Evolutionary conservation across 208 protist genomes (phyloP), one percentile per base, ranked within the genome.

Genomic region (Porcisia hertigi): DNA sequence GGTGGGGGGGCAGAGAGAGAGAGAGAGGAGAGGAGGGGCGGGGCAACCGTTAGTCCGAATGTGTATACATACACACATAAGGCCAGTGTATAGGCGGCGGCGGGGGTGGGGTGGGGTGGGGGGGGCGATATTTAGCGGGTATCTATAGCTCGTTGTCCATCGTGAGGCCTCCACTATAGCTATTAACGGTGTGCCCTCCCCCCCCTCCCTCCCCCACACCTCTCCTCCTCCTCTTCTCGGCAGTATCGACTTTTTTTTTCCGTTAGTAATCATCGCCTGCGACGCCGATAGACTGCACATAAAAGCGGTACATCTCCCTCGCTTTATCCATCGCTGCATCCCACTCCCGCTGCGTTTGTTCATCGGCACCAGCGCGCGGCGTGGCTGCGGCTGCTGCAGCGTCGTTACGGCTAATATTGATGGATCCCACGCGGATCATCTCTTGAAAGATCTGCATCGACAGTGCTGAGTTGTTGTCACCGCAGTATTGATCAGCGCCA

Each of bases 291-390:
- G 77, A 77, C 39, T 79, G 73, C 11, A 79, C 75, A 49, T 92
- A 94, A 60, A 88, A 90, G 49, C 47, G 45, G 60, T 86, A 92
- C 90, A 94, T 94, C 66, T 81, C 45, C 39, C 66, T 73, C 0
- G 90, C 90, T 76, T 82, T 70, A 41, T 62, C 52, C 74, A 87
- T 80, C 30, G 85, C 84, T 16, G 69, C 77, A 18, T 87, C 76
- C 88, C 88, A 92, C 66, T 91, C 81, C 25, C 58, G 63, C 64
- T 84, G 79, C 25, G 73, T 74, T 63, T 77, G 18, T 47, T 54
- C 59, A 23, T 79, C 79, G 3, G 63, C 62, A n/a, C 69, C 60
- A 20, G 57, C 57, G 39, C 34, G 55, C 59, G 25, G 54, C 52
- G 34, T 41, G 34, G 25, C 58, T 20, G 1, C 20, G 69, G 23